Percentiles rank a stretch among this genome's conserved stretches.
These are phyloP conservation scores for Boletus bicolor DNA, from an alignment of 768 basidiomycete species.

Conservation along the genomic window DNA sequence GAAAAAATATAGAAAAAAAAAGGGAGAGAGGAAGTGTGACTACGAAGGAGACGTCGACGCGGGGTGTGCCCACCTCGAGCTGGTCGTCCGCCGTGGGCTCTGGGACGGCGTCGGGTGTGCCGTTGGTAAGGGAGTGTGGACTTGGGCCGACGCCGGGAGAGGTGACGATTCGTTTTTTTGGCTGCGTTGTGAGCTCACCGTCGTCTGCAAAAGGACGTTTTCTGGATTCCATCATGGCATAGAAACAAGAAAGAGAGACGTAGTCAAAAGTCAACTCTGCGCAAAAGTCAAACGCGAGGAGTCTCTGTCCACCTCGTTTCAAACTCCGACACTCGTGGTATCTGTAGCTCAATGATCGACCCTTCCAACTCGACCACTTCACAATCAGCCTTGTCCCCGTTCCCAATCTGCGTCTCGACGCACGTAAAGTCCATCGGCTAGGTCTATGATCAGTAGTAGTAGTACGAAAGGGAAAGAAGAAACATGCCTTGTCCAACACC, in stretches of 20 bases:
- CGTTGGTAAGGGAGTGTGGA: constrained; percentile 44
- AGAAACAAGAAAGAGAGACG: constrained; percentile 13
- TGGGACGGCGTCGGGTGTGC: constrained; percentile 29
- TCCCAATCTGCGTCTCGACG: constrained; percentile 90
- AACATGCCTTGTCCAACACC: constrained; percentile 55
- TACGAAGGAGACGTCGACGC: constrained; percentile 20
- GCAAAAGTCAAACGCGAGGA: constrained; percentile 8
- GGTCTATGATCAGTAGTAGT: constrained; percentile 13
- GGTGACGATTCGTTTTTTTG: constrained; percentile 57
- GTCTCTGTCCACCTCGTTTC: constrained; percentile 12
- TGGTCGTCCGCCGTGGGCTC: constrained; percentile 53
- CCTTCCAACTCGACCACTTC: constrained; percentile 62
- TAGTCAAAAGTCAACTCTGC: constrained; percentile 8
- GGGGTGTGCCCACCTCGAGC: constrained; percentile 55
- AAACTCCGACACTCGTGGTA: constrained; percentile 26
- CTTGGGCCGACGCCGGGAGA: constrained; percentile 43
- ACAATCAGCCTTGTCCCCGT: constrained; percentile 75
- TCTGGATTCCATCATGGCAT: constrained; percentile 49
- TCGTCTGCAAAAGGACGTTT: constrained; percentile 58
- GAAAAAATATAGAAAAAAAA: constrained; percentile 3
- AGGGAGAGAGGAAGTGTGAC: constrained; percentile 18
- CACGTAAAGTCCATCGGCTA: constrained; percentile 81
- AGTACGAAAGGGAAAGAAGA: background rate
- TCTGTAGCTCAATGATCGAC: background rate
- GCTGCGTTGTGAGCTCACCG: constrained; percentile 38